A percentile compares a stretch with the other conserved stretches of the same genome.
Conservation (phyloP, 306 rosid genomes). For the Quercus suber region DNA sequence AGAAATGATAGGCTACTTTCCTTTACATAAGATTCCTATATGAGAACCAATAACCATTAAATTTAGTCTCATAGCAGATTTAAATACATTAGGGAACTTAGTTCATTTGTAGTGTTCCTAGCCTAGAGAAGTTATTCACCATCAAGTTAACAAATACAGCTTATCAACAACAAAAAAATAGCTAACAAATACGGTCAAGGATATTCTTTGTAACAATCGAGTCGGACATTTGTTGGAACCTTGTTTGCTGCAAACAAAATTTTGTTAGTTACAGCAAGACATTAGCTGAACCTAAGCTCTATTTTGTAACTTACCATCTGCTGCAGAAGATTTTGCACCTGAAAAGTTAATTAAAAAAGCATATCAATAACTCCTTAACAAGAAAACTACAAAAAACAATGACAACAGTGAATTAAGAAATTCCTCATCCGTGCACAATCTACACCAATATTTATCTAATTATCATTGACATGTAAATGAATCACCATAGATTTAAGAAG, state of each 20-base stretch:
- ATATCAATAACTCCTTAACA: slow-evolving; percentile 15
- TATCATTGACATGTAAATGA: not conserved
- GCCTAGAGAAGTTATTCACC: not conserved
- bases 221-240: slow-evolving; percentile 93
- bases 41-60: not conserved
- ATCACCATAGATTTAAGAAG: not conserved
- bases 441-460: not conserved
- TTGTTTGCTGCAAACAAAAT: slow-evolving; percentile 67
- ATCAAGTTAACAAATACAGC: not conserved
- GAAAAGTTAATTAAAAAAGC: slow-evolving; percentile 14
- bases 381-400: slow-evolving; percentile 8
- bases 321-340: slow-evolving; percentile 99
- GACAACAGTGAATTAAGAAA: not conserved
- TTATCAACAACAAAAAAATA: no score
- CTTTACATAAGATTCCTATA: not conserved
- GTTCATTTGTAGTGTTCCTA: not conserved
- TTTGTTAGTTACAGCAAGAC: slow-evolving; percentile 23
- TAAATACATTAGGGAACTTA: not conserved
- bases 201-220: slow-evolving; percentile 91
- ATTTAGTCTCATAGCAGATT: not conserved
- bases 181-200: slow-evolving; percentile 38
- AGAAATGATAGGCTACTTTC: no score
- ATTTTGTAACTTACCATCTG: slow-evolving; percentile 80
- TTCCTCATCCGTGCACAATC: not conserved
- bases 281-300: slow-evolving; percentile 13